These are phyloP conservation scores for Giardia muris DNA, from an alignment of 208 protist species.

Conservation along the genomic window DNA sequence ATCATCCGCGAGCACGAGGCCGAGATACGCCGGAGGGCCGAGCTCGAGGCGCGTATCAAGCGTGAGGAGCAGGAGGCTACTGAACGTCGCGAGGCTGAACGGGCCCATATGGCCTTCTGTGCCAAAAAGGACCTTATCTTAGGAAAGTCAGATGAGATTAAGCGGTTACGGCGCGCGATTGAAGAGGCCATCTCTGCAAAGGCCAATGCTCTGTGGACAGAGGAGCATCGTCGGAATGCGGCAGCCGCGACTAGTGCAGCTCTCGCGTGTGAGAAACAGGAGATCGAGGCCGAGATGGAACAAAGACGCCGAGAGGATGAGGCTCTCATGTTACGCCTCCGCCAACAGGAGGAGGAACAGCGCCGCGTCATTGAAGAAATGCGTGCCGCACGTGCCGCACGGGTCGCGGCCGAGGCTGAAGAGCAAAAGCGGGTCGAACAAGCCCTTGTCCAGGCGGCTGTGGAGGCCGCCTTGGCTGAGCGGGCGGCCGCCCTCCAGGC, in stretches of 20 bases:
- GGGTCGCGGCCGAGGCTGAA: not conserved
- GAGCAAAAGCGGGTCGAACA: not conserved
- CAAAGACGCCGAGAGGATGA: not conserved
- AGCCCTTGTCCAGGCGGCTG: not conserved
- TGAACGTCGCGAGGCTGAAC: not conserved
- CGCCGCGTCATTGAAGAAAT: not conserved
- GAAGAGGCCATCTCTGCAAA: not conserved
- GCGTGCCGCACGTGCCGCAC: not conserved
- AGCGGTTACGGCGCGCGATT: not conserved
- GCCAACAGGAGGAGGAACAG: not conserved
- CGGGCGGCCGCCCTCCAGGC: not conserved
- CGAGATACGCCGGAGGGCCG: not conserved
- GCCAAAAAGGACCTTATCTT: not conserved
- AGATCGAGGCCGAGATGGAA: not conserved
- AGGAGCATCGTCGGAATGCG: not conserved
- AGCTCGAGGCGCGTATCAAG: not conserved
- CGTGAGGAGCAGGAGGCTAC: not conserved
- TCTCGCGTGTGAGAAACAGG: not conserved
- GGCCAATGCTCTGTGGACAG: not conserved
- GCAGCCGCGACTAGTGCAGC: not conserved
- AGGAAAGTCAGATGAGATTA: not conserved
- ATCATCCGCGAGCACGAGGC: constrained; percentile 16
- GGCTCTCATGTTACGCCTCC: not conserved
- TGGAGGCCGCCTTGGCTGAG: not conserved
- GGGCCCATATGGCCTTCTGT: not conserved